phyloP scores from a whole-genome alignment of 2,329 filamentous ascomycete genomes.

The Penicillium palitans region DNA sequence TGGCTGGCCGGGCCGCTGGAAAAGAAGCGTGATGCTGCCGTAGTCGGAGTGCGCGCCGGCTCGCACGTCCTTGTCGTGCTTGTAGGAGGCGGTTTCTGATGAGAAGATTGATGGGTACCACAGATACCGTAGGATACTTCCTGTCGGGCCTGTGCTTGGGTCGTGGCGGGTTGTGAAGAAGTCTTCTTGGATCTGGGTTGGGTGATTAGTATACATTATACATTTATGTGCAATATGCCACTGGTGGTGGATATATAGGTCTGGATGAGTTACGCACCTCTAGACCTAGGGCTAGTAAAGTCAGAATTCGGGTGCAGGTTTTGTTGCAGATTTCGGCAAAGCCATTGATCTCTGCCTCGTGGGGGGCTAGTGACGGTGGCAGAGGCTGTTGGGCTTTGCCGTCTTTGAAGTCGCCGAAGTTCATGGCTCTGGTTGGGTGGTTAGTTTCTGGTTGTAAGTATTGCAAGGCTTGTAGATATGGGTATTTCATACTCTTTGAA shows the following conservation, averaged over 20 bases:
- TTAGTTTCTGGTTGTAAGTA: slow-evolving; percentile 1
- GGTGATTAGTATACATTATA: not conserved
- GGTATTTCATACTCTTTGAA: slow-evolving; percentile 73
- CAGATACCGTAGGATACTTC: slow-evolving; percentile 68
- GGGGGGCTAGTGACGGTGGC: slow-evolving; percentile 60
- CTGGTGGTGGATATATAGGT: not conserved
- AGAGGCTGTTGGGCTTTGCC: slow-evolving; percentile 75
- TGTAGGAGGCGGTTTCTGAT: slow-evolving; percentile 44
- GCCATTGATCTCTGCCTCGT: slow-evolving; percentile 61
- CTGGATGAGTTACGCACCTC: slow-evolving; percentile 47
- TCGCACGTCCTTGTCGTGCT: slow-evolving; percentile 65
- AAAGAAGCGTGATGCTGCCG: slow-evolving; percentile 68
- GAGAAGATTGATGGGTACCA: slow-evolving; percentile 65
- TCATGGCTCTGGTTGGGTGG: slow-evolving; percentile 69
- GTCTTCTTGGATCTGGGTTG: slow-evolving; percentile 44
- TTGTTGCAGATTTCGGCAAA: slow-evolving; percentile 72
- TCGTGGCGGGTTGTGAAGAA: slow-evolving; percentile 67
- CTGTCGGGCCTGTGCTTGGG: slow-evolving; percentile 50
- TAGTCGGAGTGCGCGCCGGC: slow-evolving; percentile 94
- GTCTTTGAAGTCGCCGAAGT: slow-evolving; percentile 75
- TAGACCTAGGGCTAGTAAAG: slow-evolving; percentile 76
- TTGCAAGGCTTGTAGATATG: not conserved
- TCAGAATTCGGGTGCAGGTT: slow-evolving; percentile 71
- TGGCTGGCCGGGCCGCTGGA: slow-evolving; percentile 80
- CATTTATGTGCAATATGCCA: not conserved